phyloP scores from a whole-genome alignment of 176 grass and related monocot genomes.

The Oryza australiensis region DNA sequence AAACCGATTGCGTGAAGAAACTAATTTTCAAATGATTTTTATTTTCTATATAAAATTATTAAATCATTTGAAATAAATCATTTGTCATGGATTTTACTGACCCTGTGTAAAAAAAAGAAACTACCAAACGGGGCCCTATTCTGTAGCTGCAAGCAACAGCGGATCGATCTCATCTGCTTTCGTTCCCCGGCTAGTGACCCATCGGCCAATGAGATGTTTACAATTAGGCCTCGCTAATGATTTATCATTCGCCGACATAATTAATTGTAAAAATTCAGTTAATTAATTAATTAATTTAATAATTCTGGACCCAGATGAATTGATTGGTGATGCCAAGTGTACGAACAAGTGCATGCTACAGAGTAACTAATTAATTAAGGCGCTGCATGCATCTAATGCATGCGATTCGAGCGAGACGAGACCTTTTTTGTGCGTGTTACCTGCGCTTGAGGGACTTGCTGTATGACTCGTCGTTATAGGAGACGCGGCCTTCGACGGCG shows the following conservation, averaged over 20 bases:
- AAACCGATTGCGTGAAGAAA: too few relatives aligned
- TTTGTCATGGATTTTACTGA: too few relatives aligned
- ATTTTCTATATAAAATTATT: too few relatives aligned
- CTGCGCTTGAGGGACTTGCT: constrained; percentile 90
- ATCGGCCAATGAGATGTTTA: too few relatives aligned
- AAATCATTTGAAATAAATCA: too few relatives aligned
- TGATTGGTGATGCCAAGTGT: not conserved
- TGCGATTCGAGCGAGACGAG: not conserved
- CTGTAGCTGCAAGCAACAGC: constrained; percentile 23
- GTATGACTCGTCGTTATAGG: constrained; percentile 81
- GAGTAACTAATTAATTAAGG: not conserved
- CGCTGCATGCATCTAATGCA: not conserved
- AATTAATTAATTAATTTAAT: not conserved
- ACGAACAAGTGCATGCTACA: not conserved
- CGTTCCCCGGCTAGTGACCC: too few relatives aligned
- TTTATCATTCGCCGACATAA: not conserved
- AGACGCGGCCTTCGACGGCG: constrained; percentile 57
- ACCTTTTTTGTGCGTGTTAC: constrained; percentile 31
- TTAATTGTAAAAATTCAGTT: too few relatives aligned
- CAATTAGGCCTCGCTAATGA: not conserved
- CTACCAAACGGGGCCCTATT: too few relatives aligned
- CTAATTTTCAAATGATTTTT: too few relatives aligned
- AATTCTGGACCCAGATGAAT: not conserved
- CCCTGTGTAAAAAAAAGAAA: too few relatives aligned
- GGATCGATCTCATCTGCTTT: not conserved